Conservation (phyloP, 495 filamentous ascomycete genomes). For the Cudoniella acicularis region DNA sequence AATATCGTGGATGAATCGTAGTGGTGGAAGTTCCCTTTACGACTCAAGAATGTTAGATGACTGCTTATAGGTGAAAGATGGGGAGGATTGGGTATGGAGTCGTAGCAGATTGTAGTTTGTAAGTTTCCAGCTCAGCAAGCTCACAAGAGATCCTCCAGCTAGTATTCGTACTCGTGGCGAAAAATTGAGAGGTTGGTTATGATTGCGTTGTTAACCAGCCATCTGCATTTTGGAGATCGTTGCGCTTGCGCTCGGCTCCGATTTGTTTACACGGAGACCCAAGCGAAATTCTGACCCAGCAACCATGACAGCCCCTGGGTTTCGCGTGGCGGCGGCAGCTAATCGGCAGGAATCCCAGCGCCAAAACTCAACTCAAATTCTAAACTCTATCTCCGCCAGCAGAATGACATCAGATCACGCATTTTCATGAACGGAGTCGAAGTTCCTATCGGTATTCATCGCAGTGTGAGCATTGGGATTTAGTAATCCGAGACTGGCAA, state of each 20-base stretch:
- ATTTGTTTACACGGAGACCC: neutral
- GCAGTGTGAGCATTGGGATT: too few relatives aligned
- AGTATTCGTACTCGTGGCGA: constrained; percentile 1
- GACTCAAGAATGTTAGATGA: constrained; percentile 16
- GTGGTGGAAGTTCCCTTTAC: constrained; percentile 1
- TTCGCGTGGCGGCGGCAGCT: too few relatives aligned
- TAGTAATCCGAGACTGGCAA: too few relatives aligned
- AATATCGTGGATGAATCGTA: constrained; percentile 4
- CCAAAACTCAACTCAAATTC: too few relatives aligned
- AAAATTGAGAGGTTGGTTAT: neutral
- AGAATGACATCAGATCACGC: too few relatives aligned
- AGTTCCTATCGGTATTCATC: too few relatives aligned
- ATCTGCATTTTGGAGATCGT: neutral
- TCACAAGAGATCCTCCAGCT: constrained; percentile 6
- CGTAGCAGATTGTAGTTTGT: constrained; percentile 14
- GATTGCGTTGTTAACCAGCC: neutral
- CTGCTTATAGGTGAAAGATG: constrained; percentile 7
- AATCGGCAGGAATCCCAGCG: too few relatives aligned
- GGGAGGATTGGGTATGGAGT: constrained; percentile 7
- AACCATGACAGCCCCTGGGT: too few relatives aligned
- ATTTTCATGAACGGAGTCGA: too few relatives aligned
- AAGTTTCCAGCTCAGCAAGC: constrained; percentile 15
- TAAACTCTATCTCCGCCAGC: too few relatives aligned
- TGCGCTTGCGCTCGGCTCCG: neutral
- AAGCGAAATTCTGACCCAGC: neutral